Evolutionary conservation across 352 stramenopile species (phyloP), one percentile per base, ranked within the genome.

Genomic region (Phytophthora europaea): DNA sequence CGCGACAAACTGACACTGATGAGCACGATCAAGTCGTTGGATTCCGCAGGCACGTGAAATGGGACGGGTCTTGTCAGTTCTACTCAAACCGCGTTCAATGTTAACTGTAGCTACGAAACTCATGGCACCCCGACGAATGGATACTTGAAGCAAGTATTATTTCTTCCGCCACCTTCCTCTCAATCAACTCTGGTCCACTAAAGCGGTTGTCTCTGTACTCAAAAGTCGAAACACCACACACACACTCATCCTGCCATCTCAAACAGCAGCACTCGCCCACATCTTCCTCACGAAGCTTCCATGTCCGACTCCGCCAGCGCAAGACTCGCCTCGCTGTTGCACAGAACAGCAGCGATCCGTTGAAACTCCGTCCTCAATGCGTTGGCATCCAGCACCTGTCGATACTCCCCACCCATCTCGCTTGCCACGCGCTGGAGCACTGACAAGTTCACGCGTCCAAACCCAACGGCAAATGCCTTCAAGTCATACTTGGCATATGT

Each of bases 391-490:
- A 83, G 53, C 18, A 70, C 72, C 0, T 81, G 38, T 23, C 78
- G 70, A 67, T 91, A 95, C 31, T 78, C 68, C 0, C 86, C 88
- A 8, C 83, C 80, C 5, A 95, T 76, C 31, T 78, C 67, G 2
- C 60, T 34, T 1, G 85, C 85, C 2, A 95, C 26, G 1, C 69
- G 73, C 45, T 91, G 13, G 2, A 94, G 68, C 2, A 90, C 78
- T 0, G 67, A 31, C 50, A 91, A 67, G 59, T 94, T 85, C 43
- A 88, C 67, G n/a, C 9, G 34, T 2, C 88, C 88, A 58, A 92
- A 94, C 2, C 88, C 86, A 0, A 94, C 86, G 1, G 77, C 76
- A 34, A 89, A 94, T 4, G 82, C 73, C 50, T 85, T 72, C 34
- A 94, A 58, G 12, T 79, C 81, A 33, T 92, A 89, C 60, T 78